phyloP scores from a whole-genome alignment of 331 rosid genomes.

The Erythrophleum ivorense region DNA sequence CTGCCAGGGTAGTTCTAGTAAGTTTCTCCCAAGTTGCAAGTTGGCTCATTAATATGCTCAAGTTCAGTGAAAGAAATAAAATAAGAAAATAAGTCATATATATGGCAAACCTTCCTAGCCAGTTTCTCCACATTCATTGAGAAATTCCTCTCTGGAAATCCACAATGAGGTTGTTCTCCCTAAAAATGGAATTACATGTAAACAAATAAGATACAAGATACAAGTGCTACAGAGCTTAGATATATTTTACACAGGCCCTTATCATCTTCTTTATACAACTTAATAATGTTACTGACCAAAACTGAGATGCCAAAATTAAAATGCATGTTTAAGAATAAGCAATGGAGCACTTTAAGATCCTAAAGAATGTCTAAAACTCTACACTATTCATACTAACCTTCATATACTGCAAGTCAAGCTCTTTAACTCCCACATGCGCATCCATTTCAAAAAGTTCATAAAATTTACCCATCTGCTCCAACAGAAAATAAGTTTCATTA shows the following conservation, averaged over 20 bases:
- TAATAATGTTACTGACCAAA: not conserved
- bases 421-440: conserved; percentile 88
- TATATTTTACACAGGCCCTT: conserved; percentile 21
- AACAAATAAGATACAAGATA: conserved; percentile 20
- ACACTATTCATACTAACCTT: conserved; percentile 55
- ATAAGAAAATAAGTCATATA: conserved; percentile 30
- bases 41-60: conserved; percentile 18
- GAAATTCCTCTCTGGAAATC: conserved; percentile 95
- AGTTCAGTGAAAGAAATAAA: conserved; percentile 12
- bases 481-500: conserved; percentile 37
- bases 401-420: conserved; percentile 92
- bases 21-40: conserved; percentile 38
- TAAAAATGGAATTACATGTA: conserved; percentile 43
- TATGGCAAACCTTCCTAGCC: conserved; percentile 83
- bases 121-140: conserved; percentile 83
- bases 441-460: conserved; percentile 99
- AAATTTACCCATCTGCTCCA: conserved; percentile 90
- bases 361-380: conserved; percentile 26
- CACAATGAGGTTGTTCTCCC: conserved; percentile 99
- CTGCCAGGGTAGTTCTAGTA: conserved; percentile 38
- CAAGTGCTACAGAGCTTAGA: conserved; percentile 12
- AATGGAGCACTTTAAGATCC: conserved; percentile 25
- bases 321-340: not conserved
- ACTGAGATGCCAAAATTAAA: not conserved
- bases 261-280: not conserved